These are phyloP conservation scores for Aspergillus jensenii DNA, from an alignment of 2,329 filamentous ascomycete genomes.

Conservation along the genomic window DNA sequence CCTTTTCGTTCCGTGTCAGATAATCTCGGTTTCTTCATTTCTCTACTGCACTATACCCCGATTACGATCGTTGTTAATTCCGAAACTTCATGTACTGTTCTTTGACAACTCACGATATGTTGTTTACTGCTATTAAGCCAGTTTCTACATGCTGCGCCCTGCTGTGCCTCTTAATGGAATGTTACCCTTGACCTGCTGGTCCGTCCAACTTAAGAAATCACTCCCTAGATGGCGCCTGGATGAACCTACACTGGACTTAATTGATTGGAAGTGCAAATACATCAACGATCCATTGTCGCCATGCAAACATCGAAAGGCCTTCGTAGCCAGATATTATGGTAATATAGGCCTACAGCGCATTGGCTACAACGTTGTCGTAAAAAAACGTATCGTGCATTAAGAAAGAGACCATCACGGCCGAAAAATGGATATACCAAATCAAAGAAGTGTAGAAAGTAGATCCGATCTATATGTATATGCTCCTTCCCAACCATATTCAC, in stretches of 20 bases:
- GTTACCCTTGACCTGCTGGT: neutral
- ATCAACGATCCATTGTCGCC: neutral
- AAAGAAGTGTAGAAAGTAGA: neutral
- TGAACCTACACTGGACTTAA: neutral
- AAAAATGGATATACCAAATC: neutral
- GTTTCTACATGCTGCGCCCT: neutral
- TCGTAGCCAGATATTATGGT: neutral
- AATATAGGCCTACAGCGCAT: neutral
- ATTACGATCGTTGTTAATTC: neutral
- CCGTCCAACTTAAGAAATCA: neutral
- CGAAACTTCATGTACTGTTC: neutral
- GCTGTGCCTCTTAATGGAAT: neutral
- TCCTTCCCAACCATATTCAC: neutral
- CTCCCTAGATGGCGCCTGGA: neutral
- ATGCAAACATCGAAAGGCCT: neutral
- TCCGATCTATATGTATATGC: neutral
- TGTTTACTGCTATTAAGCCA: neutral
- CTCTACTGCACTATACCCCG: conserved; percentile 3
- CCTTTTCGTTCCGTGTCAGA: neutral
- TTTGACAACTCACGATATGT: neutral
- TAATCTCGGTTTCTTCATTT: neutral
- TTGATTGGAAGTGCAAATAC: neutral
- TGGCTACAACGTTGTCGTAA: neutral
- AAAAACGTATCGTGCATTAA: neutral
- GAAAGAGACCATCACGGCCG: neutral